A percentile compares a stretch with the other conserved stretches of the same genome.
Conservation (phyloP, 768 basidiomycete species). For the Calocera viscosa region DNA sequence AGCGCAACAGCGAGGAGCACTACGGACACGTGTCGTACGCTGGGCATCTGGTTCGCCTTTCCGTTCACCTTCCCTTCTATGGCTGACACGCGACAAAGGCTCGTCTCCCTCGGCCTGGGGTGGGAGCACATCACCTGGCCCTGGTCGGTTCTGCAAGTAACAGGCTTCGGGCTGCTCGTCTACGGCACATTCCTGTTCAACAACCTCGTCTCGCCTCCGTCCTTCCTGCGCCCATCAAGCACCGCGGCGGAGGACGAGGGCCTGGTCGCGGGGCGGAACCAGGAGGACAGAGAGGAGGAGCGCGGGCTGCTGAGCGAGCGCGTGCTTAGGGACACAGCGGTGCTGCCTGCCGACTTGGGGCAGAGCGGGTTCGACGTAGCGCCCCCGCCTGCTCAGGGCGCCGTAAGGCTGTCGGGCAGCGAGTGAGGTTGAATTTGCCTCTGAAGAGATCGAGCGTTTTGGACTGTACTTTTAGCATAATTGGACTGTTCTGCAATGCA, state of each 20-base stretch:
- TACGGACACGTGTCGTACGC: slow-evolving; percentile 88
- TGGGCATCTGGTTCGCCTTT: slow-evolving; percentile 66
- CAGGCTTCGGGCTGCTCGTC: slow-evolving; percentile 81
- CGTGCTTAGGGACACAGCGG: slow-evolving; percentile 69
- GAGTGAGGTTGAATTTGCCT: too few species aligned
- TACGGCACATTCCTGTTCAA: slow-evolving; percentile 80
- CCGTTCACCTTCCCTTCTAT: slow-evolving; percentile 18
- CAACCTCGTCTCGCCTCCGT: slow-evolving; percentile 58
- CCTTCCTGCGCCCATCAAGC: slow-evolving; percentile 42
- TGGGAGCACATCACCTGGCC: slow-evolving; percentile 84
- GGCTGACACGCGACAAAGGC: slow-evolving; percentile 19
- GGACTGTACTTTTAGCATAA: not conserved
- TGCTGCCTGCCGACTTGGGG: slow-evolving; percentile 68
- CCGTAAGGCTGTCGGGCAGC: too few species aligned
- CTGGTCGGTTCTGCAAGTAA: slow-evolving; percentile 65
- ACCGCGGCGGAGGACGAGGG: slow-evolving; percentile 16
- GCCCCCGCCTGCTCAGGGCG: slow-evolving; percentile 15
- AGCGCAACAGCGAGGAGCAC: slow-evolving; percentile 85
- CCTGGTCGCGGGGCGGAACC: slow-evolving; percentile 12
- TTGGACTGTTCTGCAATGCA: too few species aligned
- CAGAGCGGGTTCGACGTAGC: slow-evolving; percentile 74
- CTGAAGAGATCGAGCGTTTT: not conserved
- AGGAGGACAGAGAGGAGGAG: slow-evolving; percentile 24
- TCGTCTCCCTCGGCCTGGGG: slow-evolving; percentile 73
- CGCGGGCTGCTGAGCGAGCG: slow-evolving; percentile 46